Base-by-base conservation (phyloP, 164 flowering plant genomes). In the Litsea cubeba region DNA sequence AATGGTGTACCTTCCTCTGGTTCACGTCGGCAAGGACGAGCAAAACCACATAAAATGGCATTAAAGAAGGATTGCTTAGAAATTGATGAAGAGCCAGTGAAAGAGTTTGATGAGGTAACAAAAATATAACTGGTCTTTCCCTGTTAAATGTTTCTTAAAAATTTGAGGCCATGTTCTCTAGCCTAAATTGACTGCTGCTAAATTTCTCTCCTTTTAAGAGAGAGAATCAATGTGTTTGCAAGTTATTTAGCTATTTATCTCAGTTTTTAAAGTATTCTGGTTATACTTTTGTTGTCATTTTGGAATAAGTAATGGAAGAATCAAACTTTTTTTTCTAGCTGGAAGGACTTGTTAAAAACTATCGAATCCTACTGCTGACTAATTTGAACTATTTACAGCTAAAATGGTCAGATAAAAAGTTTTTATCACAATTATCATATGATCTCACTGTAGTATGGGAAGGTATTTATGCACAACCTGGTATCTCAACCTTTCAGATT, bases 91-190 rank as follows among this genome's bases (percentile, higher is more conserved):
- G 76, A 68, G 54, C 75, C 69, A 73, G 63, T 57, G 65, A 30
- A 25, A 22, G 80, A 74, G 70, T 30, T 46, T 32, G 32, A 15
- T 76, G 79, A 84, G 75, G 40, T 67, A 32, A 73, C 67, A 65
- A 30, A 12, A 30, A 18, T 58, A 7, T 6, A 51, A 28, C 64
- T 17, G 28, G 23, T 24, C 65, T 54, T 71, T 57, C 4, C 8
- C 50, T 50, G 23, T 20, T 50, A 2, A 24, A 12, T 46, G n/a
- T 70, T 70, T 24, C 26, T 49, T 70, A 22, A 24, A 54, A 54
- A 70, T 50, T 18, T 70, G 22, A 51, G 12, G 49, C 72, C 28
- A 20, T 70, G 30, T 22, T 70, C 15, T 17, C 60, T 17, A 15
- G 60, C n/a, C 60, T 54, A 15, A 20, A 15, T 54, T 54, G 60